Evolutionary conservation across 495 filamentous ascomycete species (phyloP), one percentile per base, ranked within the genome.

Genomic region (Trypethelium eluteriae): DNA sequence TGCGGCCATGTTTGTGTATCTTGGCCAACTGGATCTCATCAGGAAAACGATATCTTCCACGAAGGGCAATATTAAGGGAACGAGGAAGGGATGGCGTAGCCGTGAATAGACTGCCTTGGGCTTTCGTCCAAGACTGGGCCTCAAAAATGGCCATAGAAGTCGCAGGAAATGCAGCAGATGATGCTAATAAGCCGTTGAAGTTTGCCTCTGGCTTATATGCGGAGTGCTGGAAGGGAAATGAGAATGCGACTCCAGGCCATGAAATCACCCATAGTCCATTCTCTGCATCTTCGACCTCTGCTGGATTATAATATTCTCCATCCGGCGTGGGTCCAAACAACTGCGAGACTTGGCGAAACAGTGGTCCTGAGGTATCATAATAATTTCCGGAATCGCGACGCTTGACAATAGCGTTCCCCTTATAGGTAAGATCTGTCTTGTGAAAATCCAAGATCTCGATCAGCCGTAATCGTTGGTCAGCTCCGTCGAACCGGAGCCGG

Each of bases 181-280:
- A 92, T 2, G 91, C 92, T 7, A 98, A 83, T 44, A 96, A 75
- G 2, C 89, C 88, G 57, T 96, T 91, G 70, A 94, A 90, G 73
- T 96, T 91, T 70, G 90, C 89, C 64, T 88, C 81, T 9, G 88
- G 83, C 39, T 88, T 89, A 83, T 90, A 96, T n/a, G 87, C 83
- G 3, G 86, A 86, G 66, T 84, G 76, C 62, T 86, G 84, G 56
- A 98, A 79, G 16, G 91, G 89, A 70, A 98, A 98, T 5, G 86
- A 89, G 74, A 98, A 97, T 0, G 93, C 89, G 35, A 98, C 85
- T 0, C 94, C 94, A 11, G 93, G 92, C 75, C 96, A 98, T 2
- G 93, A 97, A 12, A 97, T 80, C 14, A 95, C 84, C 73, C 96
- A 98, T 14, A 82, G 81, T 3, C 88, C 88, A 67, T 71, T 72